Conservation (phyloP, 2,329 filamentous ascomycete genomes). For the Aspergillus ruber region DNA sequence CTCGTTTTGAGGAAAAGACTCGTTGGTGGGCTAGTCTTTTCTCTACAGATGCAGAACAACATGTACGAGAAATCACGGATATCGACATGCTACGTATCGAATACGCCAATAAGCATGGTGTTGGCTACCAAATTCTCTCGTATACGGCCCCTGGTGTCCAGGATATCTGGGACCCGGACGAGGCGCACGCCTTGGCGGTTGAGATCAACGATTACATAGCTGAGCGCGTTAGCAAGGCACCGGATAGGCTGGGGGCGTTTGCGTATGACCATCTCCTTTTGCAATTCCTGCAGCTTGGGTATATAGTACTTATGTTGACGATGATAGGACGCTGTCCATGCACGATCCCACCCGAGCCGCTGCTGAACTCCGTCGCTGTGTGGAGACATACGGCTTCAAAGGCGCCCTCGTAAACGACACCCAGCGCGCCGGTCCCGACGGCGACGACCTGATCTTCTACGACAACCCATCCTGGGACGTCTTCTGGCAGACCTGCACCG, state of each 20-base stretch:
- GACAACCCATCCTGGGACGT: constrained; percentile 49
- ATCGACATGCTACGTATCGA: constrained; percentile 31
- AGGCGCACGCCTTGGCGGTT: constrained; percentile 31
- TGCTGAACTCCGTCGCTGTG: constrained; percentile 32
- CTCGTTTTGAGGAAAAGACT: constrained; percentile 50
- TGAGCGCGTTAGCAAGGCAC: constrained; percentile 26
- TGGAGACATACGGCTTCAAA: constrained; percentile 52
- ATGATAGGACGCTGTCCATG: constrained; percentile 17
- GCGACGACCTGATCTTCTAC: constrained; percentile 55
- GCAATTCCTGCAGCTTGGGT: background rate
- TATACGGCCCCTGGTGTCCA: constrained; percentile 41
- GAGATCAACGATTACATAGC: constrained; percentile 38
- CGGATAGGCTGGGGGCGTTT: constrained; percentile 12
- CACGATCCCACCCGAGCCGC: constrained; percentile 26
- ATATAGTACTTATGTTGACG: background rate
- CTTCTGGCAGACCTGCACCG: constrained; percentile 51
- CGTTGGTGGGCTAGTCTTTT: constrained; percentile 53
- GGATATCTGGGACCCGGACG: constrained; percentile 31
- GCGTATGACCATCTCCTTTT: background rate
- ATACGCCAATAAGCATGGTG: constrained; percentile 33
- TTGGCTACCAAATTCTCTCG: constrained; percentile 39
- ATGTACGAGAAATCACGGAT: constrained; percentile 48
- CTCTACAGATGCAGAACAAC: constrained; percentile 49
- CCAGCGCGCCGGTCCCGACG: constrained; percentile 49
- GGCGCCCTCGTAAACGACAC: constrained; percentile 55